Evolutionary conservation across 2,329 filamentous ascomycete genomes (phyloP), one percentile per base, ranked within the genome.

Genomic region (Ophiostoma australiae): DNA sequence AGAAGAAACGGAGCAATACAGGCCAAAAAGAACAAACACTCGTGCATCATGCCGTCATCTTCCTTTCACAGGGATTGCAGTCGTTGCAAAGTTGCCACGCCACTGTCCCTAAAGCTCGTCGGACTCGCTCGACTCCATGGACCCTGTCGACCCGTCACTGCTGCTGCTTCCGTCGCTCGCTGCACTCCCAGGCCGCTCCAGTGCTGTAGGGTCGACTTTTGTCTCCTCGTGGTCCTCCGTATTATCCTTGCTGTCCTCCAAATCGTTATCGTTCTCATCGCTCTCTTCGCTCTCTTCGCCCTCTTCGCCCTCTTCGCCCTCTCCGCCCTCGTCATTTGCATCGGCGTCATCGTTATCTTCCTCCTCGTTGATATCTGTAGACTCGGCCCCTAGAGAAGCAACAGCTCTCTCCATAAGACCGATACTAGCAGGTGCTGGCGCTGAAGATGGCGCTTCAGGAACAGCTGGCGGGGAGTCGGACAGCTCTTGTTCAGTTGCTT

Each of bases 51-150:
- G 58, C 58, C 20, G 58, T 58, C 52, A 58, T 58, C n/a, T 58
- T 10, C n/a, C 8, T 27, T 7, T 48, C 13, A 33, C 20, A 3
- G 63, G 35, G 20, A 41, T 65, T 17, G 35, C 63, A n/a, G 63
- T 66, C 63, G 63, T 66, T 11, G 8, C 63, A n/a, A 66, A 23
- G 63, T 66, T 8, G 63, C 63, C 35, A 66, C 35, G 63, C 63
- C 63, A 66, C 63, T 66, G 63, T 39, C 63, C 63, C 63, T 66
- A 66, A 1, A 66, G 63, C 10, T 66, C 63, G 35, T 66, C 63
- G 7, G 63, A 66, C 63, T 35, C 63, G 63, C n/a, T 39, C 20
- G 63, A 66, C 35, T 11, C 10, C 63, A 23, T 66, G 10, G 63
- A 66, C 35, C 63, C 63, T 39, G 63, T 66, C 17, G 63, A 39